phyloP scores from a whole-genome alignment of 495 filamentous ascomycete genomes.

The Amniculicola lignicola region DNA sequence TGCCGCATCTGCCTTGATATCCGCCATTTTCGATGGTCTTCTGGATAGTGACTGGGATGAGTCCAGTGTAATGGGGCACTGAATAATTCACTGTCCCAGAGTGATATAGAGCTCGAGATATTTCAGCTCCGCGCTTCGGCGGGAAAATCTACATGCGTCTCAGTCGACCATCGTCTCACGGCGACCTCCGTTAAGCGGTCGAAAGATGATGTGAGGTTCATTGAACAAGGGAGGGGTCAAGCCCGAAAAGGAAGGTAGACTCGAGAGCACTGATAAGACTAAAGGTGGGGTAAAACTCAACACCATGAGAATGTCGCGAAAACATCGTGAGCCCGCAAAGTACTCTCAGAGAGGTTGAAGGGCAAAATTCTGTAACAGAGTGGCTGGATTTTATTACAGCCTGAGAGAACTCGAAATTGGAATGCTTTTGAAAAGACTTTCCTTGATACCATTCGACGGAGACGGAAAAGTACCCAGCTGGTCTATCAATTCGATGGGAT shows the following conservation, averaged over 20 bases:
- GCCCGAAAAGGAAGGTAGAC: conserved; percentile 3
- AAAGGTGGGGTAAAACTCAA: conserved; percentile 1
- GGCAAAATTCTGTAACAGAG: too few species aligned
- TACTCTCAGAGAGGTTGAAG: too few species aligned
- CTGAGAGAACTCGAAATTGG: too few species aligned
- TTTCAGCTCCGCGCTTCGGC: neutral
- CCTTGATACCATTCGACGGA: too few species aligned
- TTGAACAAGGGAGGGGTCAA: neutral
- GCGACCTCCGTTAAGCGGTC: conserved; percentile 3
- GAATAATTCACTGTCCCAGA: neutral
- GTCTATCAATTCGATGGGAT: too few species aligned
- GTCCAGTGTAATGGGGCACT: too few species aligned
- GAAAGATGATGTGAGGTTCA: neutral
- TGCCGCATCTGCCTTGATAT: conserved; percentile 13
- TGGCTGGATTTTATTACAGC: too few species aligned
- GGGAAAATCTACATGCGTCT: neutral
- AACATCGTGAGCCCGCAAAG: too few species aligned
- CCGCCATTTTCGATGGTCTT: conserved; percentile 5
- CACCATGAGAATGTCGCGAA: conserved; percentile 2
- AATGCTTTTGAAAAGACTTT: too few species aligned
- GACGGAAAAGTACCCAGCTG: too few species aligned
- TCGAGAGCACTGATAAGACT: neutral
- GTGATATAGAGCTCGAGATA: neutral
- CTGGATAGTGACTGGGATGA: neutral
- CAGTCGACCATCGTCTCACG: neutral